Evolutionary conservation across 306 rosid species (phyloP).

Genomic region (Malus sylvestris): DNA sequence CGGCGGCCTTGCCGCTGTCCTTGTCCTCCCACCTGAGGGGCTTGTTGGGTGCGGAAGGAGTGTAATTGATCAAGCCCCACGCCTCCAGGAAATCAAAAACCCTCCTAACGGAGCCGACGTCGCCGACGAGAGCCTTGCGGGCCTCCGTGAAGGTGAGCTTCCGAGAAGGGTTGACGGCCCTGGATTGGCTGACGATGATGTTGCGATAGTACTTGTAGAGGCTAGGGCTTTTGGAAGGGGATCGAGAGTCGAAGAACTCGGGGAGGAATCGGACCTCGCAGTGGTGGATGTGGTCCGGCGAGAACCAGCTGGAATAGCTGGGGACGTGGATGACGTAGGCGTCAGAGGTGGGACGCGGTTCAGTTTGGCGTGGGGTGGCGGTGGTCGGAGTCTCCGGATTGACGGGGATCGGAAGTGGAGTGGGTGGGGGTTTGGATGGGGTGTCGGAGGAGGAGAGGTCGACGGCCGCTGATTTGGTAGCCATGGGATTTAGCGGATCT

Average conservation of each 20-base stretch:
- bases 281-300: slow-evolving; percentile 52
- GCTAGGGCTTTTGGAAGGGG: slow-evolving; percentile 58
- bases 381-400: slow-evolving; percentile 28
- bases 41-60: slow-evolving; percentile 45
- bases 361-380: slow-evolving; percentile 3
- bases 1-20: slow-evolving; percentile 38
- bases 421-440: not conserved
- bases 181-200: slow-evolving; percentile 54
- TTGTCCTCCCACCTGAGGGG: slow-evolving; percentile 87
- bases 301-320: slow-evolving; percentile 81
- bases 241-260: slow-evolving; percentile 58
- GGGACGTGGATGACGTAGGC: slow-evolving; percentile 42
- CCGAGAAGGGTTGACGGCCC: slow-evolving; percentile 47
- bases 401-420: not conserved
- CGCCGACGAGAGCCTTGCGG: slow-evolving; percentile 77
- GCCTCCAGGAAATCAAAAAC: slow-evolving; percentile 82
- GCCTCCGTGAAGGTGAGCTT: slow-evolving; percentile 81
- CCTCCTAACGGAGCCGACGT: slow-evolving; percentile 77
- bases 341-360: slow-evolving; percentile 21
- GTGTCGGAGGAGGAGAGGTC: not conserved
- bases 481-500: not conserved
- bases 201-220: slow-evolving; percentile 79
- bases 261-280: slow-evolving; percentile 76
- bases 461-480: not conserved
- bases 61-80: slow-evolving; percentile 83